Evolutionary conservation across 192 early-diverging fungal species (phyloP).

Genomic region (Backusella parvicylindrica): DNA sequence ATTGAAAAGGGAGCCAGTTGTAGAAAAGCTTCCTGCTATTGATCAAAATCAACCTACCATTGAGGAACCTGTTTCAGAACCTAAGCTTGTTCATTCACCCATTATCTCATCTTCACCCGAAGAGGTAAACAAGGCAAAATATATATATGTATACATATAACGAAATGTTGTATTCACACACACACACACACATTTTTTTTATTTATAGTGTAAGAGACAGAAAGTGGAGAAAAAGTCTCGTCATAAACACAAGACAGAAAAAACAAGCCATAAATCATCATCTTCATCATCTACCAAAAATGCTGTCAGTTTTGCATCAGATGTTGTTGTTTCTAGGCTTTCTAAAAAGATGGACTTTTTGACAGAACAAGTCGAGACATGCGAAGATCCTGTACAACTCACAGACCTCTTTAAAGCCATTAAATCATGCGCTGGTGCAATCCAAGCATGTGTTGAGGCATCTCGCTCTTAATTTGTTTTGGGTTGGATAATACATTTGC

Average conservation of each 20-base stretch:
- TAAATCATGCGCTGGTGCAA: slow-evolving; percentile 15
- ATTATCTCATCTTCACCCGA: not conserved
- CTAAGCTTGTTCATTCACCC: not conserved
- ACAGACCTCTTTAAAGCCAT: slow-evolving; percentile 15
- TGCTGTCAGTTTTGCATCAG: not conserved
- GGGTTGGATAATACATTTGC: too few relatives aligned
- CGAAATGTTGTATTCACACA: not conserved
- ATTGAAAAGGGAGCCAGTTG: not conserved
- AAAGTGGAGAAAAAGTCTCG: not conserved
- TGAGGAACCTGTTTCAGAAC: not conserved
- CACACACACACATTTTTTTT: not conserved
- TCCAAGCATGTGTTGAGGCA: slow-evolving; percentile 15
- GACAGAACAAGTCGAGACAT: not conserved
- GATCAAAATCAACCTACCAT: not conserved
- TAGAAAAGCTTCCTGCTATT: not conserved
- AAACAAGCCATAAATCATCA: not conserved
- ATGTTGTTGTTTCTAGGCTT: not conserved
- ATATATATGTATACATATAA: too few relatives aligned
- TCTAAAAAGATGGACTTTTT: slow-evolving; percentile 10
- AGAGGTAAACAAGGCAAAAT: not conserved
- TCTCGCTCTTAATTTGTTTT: not conserved
- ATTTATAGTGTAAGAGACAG: not conserved
- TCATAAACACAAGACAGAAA: not conserved
- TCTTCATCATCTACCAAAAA: not conserved
- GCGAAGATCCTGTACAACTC: slow-evolving; percentile 10